phyloP scores from a whole-genome alignment of 495 filamentous ascomycete species.

The Hypomontagnella submonticulosa region DNA sequence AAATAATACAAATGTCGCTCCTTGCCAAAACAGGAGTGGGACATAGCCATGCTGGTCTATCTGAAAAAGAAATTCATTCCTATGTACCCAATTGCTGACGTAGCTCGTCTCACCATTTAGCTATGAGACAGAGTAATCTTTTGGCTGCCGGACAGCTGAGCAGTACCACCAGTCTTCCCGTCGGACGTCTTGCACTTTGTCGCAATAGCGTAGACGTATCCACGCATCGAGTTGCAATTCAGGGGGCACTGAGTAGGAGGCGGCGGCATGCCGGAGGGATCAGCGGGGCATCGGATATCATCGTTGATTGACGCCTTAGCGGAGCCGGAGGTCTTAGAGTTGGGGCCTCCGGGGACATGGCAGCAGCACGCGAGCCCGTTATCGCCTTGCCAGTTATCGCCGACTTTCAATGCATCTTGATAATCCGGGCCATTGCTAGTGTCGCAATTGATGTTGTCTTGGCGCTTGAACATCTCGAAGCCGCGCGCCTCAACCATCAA shows the following conservation, averaged over 20 bases:
- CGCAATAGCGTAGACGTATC: slow-evolving; percentile 31
- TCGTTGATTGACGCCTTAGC: slow-evolving; percentile 25
- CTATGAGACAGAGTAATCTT: slow-evolving; percentile 17
- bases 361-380: slow-evolving; percentile 23
- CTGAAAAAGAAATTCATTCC: background rate
- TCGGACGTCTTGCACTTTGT: slow-evolving; percentile 24
- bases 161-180: slow-evolving; percentile 21
- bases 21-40: background rate
- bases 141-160: background rate
- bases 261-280: slow-evolving; percentile 18
- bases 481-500: slow-evolving; percentile 15
- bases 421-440: slow-evolving; percentile 17
- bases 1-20: background rate
- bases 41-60: background rate
- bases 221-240: slow-evolving; percentile 27
- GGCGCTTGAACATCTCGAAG: background rate
- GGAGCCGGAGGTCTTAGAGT: slow-evolving; percentile 11
- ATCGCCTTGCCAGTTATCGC: slow-evolving; percentile 25
- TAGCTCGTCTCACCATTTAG: slow-evolving; percentile 2
- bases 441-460: slow-evolving; percentile 10
- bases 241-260: slow-evolving; percentile 15
- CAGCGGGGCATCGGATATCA: slow-evolving; percentile 19
- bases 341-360: slow-evolving; percentile 17
- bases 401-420: slow-evolving; percentile 26
- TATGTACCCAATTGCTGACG: background rate